Conservation (phyloP, 148 eudicot species). For the Bassia scoparia region DNA sequence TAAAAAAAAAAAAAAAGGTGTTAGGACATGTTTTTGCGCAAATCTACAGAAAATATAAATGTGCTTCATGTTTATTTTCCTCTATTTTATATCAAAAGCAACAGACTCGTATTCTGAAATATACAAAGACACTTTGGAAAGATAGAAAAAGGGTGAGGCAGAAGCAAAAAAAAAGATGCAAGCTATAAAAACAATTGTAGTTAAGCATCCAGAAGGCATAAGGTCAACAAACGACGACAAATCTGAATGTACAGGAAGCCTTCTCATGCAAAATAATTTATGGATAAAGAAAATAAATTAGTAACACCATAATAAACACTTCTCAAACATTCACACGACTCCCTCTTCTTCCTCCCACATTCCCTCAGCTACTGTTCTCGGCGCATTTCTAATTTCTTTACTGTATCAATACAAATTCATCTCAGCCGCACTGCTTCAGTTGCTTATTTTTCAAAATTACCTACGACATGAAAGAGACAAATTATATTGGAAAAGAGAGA, state of each 20-base stretch:
- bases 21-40: not conserved
- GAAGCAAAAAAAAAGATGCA: not conserved
- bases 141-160: too few relatives aligned
- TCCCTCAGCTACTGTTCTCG: not conserved
- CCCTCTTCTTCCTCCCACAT: not conserved
- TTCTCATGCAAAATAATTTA: not conserved
- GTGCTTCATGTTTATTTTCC: not conserved
- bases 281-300: not conserved
- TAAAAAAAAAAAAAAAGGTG: not conserved
- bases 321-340: not conserved
- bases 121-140: too few relatives aligned
- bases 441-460: not conserved
- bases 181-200: not conserved
- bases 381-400: not conserved
- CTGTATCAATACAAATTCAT: not conserved
- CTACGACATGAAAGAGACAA: not conserved
- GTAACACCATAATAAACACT: not conserved
- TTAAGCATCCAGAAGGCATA: not conserved
- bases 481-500: slow-evolving; percentile 7
- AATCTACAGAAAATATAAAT: not conserved
- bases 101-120: not conserved
- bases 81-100: not conserved
- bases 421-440: too few relatives aligned
- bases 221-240: not conserved
- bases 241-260: not conserved